Evolutionary conservation across 345 rosid genomes (phyloP).

Genomic region (Cardamine resedifolia): DNA sequence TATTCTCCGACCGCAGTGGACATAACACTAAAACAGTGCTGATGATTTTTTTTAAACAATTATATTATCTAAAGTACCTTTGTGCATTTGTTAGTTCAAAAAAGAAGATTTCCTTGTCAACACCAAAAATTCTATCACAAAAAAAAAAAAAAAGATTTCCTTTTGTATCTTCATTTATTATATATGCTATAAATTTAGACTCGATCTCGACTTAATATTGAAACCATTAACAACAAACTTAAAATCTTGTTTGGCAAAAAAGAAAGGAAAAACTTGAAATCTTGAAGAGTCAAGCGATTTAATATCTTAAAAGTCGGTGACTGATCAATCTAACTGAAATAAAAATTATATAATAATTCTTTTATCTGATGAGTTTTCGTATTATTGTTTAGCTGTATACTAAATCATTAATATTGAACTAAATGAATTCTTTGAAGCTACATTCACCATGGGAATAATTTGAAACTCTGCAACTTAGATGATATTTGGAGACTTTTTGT

Average conservation of each 20-base stretch:
- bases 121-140: too few relatives aligned
- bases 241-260: not conserved
- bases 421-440: not conserved
- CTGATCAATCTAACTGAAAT: not conserved
- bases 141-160: conserved; percentile 28
- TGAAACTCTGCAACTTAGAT: not conserved
- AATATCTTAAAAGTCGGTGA: not conserved
- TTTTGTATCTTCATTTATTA: conserved; percentile 23
- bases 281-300: not conserved
- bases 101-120: conserved; percentile 29
- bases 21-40: conserved; percentile 20
- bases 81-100: conserved; percentile 4
- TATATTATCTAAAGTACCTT: conserved; percentile 2
- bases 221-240: not conserved
- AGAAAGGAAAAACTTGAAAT: not conserved
- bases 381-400: not conserved
- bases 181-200: conserved; percentile 16
- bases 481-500: not conserved
- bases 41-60: not conserved
- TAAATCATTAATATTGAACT: not conserved
- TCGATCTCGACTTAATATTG: not conserved
- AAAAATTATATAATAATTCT: not conserved
- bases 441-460: not conserved
- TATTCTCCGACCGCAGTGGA: conserved; percentile 43
- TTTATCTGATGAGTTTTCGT: not conserved